phyloP scores from a whole-genome alignment of 306 rosid species.

The Acacia acuminata region DNA sequence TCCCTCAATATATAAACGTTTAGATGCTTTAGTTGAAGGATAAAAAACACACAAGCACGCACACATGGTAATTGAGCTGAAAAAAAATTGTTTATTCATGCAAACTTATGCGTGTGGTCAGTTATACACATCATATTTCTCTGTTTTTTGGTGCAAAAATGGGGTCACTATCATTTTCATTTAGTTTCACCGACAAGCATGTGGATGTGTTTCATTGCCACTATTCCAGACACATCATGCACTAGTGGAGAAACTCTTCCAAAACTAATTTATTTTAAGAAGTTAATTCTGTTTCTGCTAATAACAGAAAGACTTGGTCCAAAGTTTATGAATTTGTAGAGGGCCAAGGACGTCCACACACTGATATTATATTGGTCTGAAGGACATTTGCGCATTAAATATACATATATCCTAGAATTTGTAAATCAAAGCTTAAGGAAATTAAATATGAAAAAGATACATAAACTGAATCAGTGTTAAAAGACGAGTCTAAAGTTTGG shows the following conservation, averaged over 20 bases:
- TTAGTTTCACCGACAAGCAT: background rate
- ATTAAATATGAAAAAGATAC: background rate
- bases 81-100: background rate
- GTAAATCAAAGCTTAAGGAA: background rate
- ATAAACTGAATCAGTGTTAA: background rate
- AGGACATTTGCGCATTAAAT: background rate
- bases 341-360: background rate
- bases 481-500: background rate
- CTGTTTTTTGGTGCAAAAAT: background rate
- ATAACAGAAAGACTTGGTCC: background rate
- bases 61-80: background rate
- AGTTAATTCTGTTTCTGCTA: background rate
- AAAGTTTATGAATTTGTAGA: background rate
- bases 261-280: background rate
- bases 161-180: background rate
- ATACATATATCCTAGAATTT: background rate
- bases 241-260: background rate
- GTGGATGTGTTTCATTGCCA: background rate
- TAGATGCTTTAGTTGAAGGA: background rate
- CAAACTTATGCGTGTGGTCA: background rate
- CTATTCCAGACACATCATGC: background rate
- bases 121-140: background rate
- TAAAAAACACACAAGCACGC: background rate
- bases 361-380: background rate
- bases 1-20: background rate